Evolutionary conservation across 176 grass and related monocot genomes (phyloP).

Genomic region (Sorghum bicolor): Sorghum_bicolor_NCBIv3 NC_012875.2:54868501-54869000

Average conservation of each 20-base stretch:
- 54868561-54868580: not conserved
- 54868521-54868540: not conserved
- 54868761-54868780: not conserved
- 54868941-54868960: constrained; percentile 83
- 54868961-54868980: constrained; percentile 89
- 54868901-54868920: constrained; percentile 45
- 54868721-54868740: not conserved
- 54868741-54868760: not conserved
- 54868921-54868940: constrained; percentile 97
- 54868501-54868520: not conserved
- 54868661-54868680: not conserved
- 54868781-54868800: not conserved
- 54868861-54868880: not conserved
- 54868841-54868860: not conserved
- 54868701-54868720: not conserved
- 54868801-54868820: not conserved
- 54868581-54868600: not conserved
- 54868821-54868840: not conserved
- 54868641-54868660: not conserved
- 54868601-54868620: not conserved
- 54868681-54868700: not conserved
- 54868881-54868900: constrained; percentile 11
- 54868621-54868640: not conserved
- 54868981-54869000: constrained; percentile 96
- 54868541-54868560: not conserved